Base-by-base conservation (phyloP, 163 green algal species). In the Scenedesmus sp. region DNA sequence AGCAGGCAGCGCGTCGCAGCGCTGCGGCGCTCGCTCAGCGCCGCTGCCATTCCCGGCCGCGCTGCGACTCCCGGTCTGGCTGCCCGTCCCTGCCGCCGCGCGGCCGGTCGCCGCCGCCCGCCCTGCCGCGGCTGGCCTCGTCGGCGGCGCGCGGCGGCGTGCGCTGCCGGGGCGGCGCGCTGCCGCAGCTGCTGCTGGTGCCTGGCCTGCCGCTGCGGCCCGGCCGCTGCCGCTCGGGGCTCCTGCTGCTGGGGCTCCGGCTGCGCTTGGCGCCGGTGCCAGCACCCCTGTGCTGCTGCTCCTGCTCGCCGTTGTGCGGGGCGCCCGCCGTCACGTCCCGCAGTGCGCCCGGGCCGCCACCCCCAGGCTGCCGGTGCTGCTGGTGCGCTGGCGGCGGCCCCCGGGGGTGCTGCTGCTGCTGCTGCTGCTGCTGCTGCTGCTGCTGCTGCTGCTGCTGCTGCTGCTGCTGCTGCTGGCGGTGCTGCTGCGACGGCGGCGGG, bases 341-440 rank as follows among this genome's bases (percentile, higher is more conserved):
- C 39, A 47, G 39, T 6, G 39, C n/a, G n/a, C n/a, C n/a, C n/a
- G n/a, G n/a, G n/a, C n/a, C n/a, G n/a, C n/a, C n/a, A n/a, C n/a
- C n/a, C 53, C 14, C 53, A 18, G 13, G 3, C 22, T 63, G 22
- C 20, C 56, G 36, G 56, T 24, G 56, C 22, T 63, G 56, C 56
- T 63, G 56, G 4, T 63, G 56, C 56, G 4, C 14, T 10, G n/a
- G n/a, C 56, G 36, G 56, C 56, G 4, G 56, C 56, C 39, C n/a
- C 4, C 22, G 24, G 4, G 13, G 13, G 4, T 39, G 56, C 56
- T 34, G 3, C 56, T 63, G 22, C 20, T 63, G 24, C n/a, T 34
- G 20, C 56, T 63, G 22, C 56, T 63, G 13, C 56, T 63, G 56
- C 56, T 70, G 62, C 62, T 70, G 62, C 62, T 53, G 65, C 47